Evolutionary conservation across 805 yeast genomes (phyloP).

Genomic region (Pichia heedii): DNA sequence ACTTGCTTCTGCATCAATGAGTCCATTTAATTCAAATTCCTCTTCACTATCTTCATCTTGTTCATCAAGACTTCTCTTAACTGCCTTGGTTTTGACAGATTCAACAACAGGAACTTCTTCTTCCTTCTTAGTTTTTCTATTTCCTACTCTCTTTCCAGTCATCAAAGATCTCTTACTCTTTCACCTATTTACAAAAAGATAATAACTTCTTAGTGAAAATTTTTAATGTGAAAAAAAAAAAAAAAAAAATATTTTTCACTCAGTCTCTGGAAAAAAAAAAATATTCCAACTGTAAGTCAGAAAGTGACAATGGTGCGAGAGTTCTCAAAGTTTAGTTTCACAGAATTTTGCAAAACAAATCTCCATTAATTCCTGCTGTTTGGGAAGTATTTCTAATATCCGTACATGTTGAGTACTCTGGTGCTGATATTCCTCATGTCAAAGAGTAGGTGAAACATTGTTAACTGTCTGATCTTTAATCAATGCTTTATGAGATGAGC

Average conservation of each 20-base stretch:
- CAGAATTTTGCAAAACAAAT: no score
- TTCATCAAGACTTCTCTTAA: slow-evolving; percentile 17
- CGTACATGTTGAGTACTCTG: no score
- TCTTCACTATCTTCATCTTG: slow-evolving; percentile 18
- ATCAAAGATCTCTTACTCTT: neutral
- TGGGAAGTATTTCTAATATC: no score
- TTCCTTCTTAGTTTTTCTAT: neutral
- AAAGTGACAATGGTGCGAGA: no score
- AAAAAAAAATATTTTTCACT: neutral
- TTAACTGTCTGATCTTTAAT: no score
- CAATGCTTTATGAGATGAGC: no score
- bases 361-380: neutral
- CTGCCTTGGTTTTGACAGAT: neutral
- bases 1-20: slow-evolving; percentile 35
- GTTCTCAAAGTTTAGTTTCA: no score
- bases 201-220: neutral
- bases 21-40: slow-evolving; percentile 26
- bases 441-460: no score
- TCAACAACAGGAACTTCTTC: no score
- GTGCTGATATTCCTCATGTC: no score
- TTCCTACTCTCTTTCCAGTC: neutral
- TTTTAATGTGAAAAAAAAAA: neutral
- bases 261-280: neutral
- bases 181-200: neutral
- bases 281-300: neutral